Base-by-base conservation (phyloP, 257 asterid species). In the Leptodermis oblonga region DNA sequence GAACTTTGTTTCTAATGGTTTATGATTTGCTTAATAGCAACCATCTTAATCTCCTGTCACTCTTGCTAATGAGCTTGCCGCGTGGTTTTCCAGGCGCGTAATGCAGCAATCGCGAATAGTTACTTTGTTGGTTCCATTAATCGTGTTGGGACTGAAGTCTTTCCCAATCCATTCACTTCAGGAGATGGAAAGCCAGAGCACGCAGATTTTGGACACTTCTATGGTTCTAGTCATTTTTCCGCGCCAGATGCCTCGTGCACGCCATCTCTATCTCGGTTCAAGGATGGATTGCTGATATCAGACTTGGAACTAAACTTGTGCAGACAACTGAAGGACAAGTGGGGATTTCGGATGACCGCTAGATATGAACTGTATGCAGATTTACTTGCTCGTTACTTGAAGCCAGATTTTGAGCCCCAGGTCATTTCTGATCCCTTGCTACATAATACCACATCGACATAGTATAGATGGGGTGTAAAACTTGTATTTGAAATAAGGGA, bases 271-370 rank as follows among this genome's bases (percentile, higher is more conserved):
- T 85, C 98, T 28, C 92, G 95, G 22, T 71, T 69, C 89, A 86
- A 68, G 74, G 96, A 92, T 43, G 97, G 97, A 18, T 46, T 92
- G 79, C 67, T 92, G 84, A 79, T 92, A 69, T 76, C 97, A 3
- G 96, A 88, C 80, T 61, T 92, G 87, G 97, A 92, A 79, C 95
- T 92, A 65, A 92, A 92, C 77, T 92, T 90, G 20, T 92, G 97
- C 67, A 72, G 97, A 62, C 98, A 92, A 69, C 70, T 92, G 3
- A 92, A 92, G 87, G 98, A 92, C 79, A 90, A 88, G 79, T 92
- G 98, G 98, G 98, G 96, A 28, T 90, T 90, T 26, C 88, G 95
- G 30, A 92, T 92, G 98, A 92, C 98, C 65, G 93, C 97, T 34
- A 78, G 98, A 6, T 90, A 92, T 58, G 98, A 92, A 1, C 54